phyloP scores from a whole-genome alignment of 805 yeast species.

The Ogataea kodamae region DNA sequence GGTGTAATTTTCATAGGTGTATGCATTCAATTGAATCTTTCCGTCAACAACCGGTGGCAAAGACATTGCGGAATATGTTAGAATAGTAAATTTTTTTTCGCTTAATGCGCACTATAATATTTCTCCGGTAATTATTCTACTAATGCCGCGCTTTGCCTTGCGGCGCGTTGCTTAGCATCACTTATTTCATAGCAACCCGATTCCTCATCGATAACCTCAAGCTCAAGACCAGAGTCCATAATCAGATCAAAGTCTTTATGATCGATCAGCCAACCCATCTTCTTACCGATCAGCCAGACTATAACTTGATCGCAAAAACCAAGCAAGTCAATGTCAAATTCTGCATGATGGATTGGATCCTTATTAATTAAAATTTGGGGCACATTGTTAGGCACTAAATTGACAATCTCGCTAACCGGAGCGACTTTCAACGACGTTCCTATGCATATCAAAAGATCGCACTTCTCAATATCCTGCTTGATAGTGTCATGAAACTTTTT shows the following conservation, averaged over 20 bases:
- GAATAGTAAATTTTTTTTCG: not conserved
- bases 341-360: slow-evolving; percentile 70
- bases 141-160: slow-evolving; percentile 7
- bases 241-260: slow-evolving; percentile 48
- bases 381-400: slow-evolving; percentile 61
- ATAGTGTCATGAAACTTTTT: slow-evolving; percentile 57
- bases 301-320: slow-evolving; percentile 87
- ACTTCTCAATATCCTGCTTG: slow-evolving; percentile 55
- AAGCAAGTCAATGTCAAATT: slow-evolving; percentile 71
- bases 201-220: slow-evolving; percentile 28
- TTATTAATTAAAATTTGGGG: slow-evolving; percentile 81
- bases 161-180: slow-evolving; percentile 27
- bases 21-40: slow-evolving; percentile 8
- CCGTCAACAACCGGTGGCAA: slow-evolving; percentile 8
- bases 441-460: slow-evolving; percentile 79
- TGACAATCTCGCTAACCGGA: slow-evolving; percentile 87
- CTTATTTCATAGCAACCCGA: slow-evolving; percentile 36
- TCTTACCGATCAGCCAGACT: slow-evolving; percentile 51
- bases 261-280: slow-evolving; percentile 55
- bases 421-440: slow-evolving; percentile 92
- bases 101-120: not conserved
- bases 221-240: slow-evolving; percentile 30
- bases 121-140: slow-evolving; percentile 29
- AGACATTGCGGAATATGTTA: slow-evolving; percentile 1
- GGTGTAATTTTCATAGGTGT: slow-evolving; percentile 10